Percentiles rank a stretch among this genome's conserved stretches.
These are phyloP conservation scores for Nymphaea colorata DNA, from an alignment of 164 flowering plant species.

Conservation along the genomic window DNA sequence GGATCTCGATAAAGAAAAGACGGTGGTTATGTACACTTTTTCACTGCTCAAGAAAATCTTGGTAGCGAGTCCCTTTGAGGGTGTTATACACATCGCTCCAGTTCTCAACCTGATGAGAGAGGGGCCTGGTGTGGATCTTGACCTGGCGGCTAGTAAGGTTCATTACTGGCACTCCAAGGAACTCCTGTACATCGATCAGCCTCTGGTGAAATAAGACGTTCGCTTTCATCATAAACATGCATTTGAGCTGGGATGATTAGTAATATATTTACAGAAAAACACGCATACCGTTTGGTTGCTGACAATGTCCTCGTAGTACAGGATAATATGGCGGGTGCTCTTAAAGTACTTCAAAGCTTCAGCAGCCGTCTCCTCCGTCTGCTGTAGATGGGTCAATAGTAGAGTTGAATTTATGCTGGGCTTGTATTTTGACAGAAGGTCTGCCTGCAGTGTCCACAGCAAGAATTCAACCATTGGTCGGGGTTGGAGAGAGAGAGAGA, in stretches of 20 bases:
- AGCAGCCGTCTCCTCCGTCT: conserved; percentile 18
- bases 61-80: conserved; percentile 57
- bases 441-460: conserved; percentile 29
- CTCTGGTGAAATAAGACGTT: conserved; percentile 31
- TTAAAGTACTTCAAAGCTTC: conserved; percentile 43
- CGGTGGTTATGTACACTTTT: not conserved
- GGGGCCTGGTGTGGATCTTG: conserved; percentile 76
- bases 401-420: conserved; percentile 31
- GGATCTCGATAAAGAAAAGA: not conserved
- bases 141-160: conserved; percentile 67
- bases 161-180: conserved; percentile 51
- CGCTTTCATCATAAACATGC: too few relatives aligned
- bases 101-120: conserved; percentile 55
- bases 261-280: not conserved
- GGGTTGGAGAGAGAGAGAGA: too few relatives aligned
- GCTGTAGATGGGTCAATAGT: conserved; percentile 26
- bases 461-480: not conserved
- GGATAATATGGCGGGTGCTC: conserved; percentile 42
- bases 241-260: not conserved
- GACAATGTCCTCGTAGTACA: conserved; percentile 57
- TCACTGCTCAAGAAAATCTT: conserved; percentile 28
- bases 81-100: conserved; percentile 60
- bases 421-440: conserved; percentile 47
- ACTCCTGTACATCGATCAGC: conserved; percentile 50
- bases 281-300: conserved; percentile 32